Evolutionary conservation across 192 early-diverging fungal species (phyloP).

Genomic region (Coemansia sp.): DNA sequence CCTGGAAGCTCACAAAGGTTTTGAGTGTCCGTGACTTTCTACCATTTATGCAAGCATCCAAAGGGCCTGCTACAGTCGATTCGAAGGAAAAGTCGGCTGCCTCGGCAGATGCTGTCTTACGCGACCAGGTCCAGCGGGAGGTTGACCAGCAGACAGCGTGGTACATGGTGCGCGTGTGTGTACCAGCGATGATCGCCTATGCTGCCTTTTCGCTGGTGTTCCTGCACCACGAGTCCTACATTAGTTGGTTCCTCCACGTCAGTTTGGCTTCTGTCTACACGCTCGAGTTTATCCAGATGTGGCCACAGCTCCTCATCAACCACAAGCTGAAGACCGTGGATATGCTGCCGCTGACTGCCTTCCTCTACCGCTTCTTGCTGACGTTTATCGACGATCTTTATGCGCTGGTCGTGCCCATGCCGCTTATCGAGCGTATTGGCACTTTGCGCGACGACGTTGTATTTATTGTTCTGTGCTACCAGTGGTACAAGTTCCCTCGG

Average conservation of each 20-base stretch:
- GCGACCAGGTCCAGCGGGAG: constrained; percentile 42
- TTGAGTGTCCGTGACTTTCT: constrained; percentile 25
- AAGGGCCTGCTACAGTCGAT: not conserved
- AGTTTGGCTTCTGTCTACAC: constrained; percentile 60
- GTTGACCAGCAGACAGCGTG: constrained; percentile 58
- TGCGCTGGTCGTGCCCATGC: constrained; percentile 66
- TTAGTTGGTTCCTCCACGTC: constrained; percentile 59
- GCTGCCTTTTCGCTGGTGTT: constrained; percentile 58
- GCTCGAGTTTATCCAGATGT: constrained; percentile 64
- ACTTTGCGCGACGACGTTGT: constrained; percentile 62
- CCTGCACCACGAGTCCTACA: constrained; percentile 53
- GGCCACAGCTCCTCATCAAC: constrained; percentile 65
- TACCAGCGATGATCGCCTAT: constrained; percentile 56
- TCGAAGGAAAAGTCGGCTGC: not conserved
- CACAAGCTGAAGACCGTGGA: constrained; percentile 62
- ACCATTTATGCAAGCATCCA: not conserved
- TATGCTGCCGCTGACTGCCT: constrained; percentile 61
- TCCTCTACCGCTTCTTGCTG: constrained; percentile 60
- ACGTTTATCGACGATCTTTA: constrained; percentile 67
- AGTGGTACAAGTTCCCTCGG: constrained; percentile 57
- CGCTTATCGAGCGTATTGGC: constrained; percentile 60
- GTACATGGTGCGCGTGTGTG: constrained; percentile 55
- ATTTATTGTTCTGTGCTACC: constrained; percentile 60
- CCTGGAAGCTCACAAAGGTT: constrained; percentile 60
- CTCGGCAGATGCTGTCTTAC: constrained; percentile 7